These are phyloP conservation scores for Byssochlamys sp. DNA, from an alignment of 2,329 filamentous ascomycete genomes.

Conservation along the genomic window DNA sequence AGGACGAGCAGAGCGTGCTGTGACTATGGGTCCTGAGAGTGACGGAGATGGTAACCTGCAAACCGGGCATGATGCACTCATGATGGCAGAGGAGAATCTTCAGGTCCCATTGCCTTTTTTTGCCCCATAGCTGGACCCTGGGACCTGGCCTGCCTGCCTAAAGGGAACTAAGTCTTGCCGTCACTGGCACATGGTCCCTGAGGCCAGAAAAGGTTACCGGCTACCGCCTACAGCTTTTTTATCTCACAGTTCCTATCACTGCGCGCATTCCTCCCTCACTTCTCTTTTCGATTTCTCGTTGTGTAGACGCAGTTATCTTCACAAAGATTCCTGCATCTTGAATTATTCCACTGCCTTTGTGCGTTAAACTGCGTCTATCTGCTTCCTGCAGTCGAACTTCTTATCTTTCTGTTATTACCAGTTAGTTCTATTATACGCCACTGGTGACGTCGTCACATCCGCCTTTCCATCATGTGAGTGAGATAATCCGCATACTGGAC, in stretches of 20 bases:
- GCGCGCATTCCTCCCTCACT: neutral
- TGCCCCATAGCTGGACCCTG: neutral
- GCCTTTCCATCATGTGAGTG: neutral
- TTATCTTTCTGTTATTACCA: neutral
- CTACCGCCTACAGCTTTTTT: neutral
- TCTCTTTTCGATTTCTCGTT: neutral
- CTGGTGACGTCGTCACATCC: conserved; percentile 18
- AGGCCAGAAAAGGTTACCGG: neutral
- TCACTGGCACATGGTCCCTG: neutral
- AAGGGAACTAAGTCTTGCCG: neutral
- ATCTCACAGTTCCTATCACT: neutral
- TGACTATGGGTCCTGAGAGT: neutral
- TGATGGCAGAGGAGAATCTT: neutral
- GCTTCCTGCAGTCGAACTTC: neutral
- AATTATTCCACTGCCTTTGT: neutral
- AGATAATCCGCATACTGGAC: neutral
- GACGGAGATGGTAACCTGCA: neutral
- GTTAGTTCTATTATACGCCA: neutral
- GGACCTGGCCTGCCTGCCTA: neutral
- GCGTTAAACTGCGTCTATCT: neutral
- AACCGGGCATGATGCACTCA: neutral
- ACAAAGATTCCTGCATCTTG: neutral
- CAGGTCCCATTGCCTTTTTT: neutral
- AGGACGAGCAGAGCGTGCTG: neutral
- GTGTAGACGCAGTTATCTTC: neutral